phyloP scores from a whole-genome alignment of 805 yeast species.

The Hagleromyces aurorensis region DNA sequence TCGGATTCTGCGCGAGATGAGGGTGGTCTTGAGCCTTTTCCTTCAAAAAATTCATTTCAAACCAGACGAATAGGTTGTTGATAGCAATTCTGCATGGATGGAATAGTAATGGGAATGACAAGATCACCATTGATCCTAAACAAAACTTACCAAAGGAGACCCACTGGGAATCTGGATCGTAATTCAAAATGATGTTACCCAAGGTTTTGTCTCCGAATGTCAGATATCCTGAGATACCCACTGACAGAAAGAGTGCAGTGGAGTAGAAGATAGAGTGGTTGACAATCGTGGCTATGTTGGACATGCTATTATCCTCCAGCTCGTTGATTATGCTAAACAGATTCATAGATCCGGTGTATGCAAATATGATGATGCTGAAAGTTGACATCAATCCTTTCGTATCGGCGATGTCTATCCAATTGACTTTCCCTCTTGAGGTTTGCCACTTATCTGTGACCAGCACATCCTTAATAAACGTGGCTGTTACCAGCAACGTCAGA shows the following conservation, averaged over 20 bases:
- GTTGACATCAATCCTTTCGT: constrained; percentile 45
- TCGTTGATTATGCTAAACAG: constrained; percentile 72
- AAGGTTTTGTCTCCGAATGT: constrained; percentile 59
- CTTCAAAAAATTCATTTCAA: constrained; percentile 21
- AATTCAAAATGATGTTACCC: constrained; percentile 67
- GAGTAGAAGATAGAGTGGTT: constrained; percentile 45
- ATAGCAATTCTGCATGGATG: constrained; percentile 73
- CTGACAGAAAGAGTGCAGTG: constrained; percentile 47
- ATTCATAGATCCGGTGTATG: constrained; percentile 77
- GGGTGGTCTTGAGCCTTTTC: too few species aligned
- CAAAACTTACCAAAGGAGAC: constrained; percentile 51
- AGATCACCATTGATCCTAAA: constrained; percentile 62
- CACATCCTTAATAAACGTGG: constrained; percentile 38
- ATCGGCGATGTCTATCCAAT: constrained; percentile 37
- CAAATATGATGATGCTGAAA: constrained; percentile 69
- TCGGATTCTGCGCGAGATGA: constrained; percentile 6
- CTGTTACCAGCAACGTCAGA: constrained; percentile 36
- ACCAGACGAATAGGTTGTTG: constrained; percentile 54
- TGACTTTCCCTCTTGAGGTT: constrained; percentile 37
- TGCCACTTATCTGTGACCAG: constrained; percentile 29
- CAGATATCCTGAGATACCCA: constrained; percentile 63
- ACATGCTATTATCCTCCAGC: constrained; percentile 44
- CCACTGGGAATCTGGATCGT: constrained; percentile 43
- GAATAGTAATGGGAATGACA: constrained; percentile 71
- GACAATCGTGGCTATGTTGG: constrained; percentile 40